These are phyloP conservation scores for Penicillium subrubescens DNA, from an alignment of 495 filamentous ascomycete genomes.

Conservation along the genomic window DNA sequence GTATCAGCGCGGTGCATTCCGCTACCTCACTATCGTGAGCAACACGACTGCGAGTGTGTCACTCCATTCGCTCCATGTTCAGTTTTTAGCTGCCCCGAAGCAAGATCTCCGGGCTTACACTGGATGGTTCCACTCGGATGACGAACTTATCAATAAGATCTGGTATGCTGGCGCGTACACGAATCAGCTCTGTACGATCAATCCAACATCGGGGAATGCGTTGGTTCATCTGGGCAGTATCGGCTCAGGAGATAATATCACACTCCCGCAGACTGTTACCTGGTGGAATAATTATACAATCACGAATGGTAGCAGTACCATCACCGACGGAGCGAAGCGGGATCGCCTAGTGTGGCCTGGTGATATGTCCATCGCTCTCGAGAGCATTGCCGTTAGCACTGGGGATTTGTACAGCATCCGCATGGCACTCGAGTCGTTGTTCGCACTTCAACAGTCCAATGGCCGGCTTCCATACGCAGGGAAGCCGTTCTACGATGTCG, in stretches of 20 bases:
- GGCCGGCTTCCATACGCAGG: conserved; percentile 55
- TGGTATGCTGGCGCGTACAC: conserved; percentile 71
- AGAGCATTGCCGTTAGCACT: conserved; percentile 54
- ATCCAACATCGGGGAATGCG: conserved; percentile 50
- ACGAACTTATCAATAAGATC: conserved; percentile 58
- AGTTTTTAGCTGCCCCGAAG: conserved; percentile 42
- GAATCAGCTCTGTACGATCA: conserved; percentile 57
- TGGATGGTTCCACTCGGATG: conserved; percentile 60
- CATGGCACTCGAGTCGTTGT: conserved; percentile 56
- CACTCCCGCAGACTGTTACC: neutral
- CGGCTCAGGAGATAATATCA: conserved; percentile 19
- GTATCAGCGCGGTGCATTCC: conserved; percentile 44
- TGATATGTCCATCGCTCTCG: conserved; percentile 59
- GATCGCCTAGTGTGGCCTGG: conserved; percentile 61
- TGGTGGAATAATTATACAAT: conserved; percentile 38
- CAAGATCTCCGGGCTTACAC: conserved; percentile 57
- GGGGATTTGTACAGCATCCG: conserved; percentile 56
- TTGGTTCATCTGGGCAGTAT: conserved; percentile 40
- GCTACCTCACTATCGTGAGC: conserved; percentile 43
- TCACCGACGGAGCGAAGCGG: conserved; percentile 58
- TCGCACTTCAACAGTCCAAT: conserved; percentile 45
- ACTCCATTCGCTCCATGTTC: conserved; percentile 19
- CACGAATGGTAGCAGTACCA: conserved; percentile 49
- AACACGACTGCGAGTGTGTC: conserved; percentile 25
- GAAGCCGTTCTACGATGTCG: conserved; percentile 43